These are phyloP conservation scores for Hypseocharis bilobata DNA, from an alignment of 441 rosid genomes.

Conservation along the genomic window DNA sequence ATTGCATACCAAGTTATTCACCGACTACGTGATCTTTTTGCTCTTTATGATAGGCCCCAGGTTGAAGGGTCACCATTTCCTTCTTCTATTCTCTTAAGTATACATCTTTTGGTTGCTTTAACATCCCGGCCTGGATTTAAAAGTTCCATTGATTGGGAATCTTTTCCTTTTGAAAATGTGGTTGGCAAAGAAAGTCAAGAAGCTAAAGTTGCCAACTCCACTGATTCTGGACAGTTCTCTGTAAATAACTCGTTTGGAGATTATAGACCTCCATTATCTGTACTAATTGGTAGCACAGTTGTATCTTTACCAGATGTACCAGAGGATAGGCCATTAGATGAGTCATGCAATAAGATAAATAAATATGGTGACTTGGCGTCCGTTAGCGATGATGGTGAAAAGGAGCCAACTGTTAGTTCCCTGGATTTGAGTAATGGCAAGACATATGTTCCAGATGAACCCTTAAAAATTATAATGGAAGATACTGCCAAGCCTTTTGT, in stretches of 20 bases:
- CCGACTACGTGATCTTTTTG: constrained; percentile 60
- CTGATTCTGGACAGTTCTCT: constrained; percentile 20
- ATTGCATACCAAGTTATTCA: constrained; percentile 67
- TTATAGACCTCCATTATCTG: constrained; percentile 24
- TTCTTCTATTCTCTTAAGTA: constrained; percentile 57
- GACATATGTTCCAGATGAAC: constrained; percentile 22
- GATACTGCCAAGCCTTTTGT: constrained; percentile 6
- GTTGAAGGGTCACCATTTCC: constrained; percentile 76
- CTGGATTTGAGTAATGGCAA: constrained; percentile 24
- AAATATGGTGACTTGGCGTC: constrained; percentile 24
- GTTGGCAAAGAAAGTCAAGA: constrained; percentile 26
- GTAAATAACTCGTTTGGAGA: constrained; percentile 29
- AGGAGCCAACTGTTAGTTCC: constrained; percentile 22
- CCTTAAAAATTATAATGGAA: constrained; percentile 24
- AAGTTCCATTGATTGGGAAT: constrained; percentile 42
- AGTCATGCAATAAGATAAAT: constrained; percentile 19
- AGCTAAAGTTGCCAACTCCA: constrained; percentile 25
- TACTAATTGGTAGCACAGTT: constrained; percentile 22
- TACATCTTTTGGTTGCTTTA: constrained; percentile 55
- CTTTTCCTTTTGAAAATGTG: constrained; percentile 31
- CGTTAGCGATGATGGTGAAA: constrained; percentile 25
- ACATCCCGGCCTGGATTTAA: constrained; percentile 37
- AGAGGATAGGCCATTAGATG: constrained; percentile 31
- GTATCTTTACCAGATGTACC: constrained; percentile 25
- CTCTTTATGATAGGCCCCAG: constrained; percentile 77